A percentile compares a stretch with the other conserved stretches of the same genome.
Conservation (phyloP, 352 stramenopile genomes). For the Chrysophaeum taylorii region DNA sequence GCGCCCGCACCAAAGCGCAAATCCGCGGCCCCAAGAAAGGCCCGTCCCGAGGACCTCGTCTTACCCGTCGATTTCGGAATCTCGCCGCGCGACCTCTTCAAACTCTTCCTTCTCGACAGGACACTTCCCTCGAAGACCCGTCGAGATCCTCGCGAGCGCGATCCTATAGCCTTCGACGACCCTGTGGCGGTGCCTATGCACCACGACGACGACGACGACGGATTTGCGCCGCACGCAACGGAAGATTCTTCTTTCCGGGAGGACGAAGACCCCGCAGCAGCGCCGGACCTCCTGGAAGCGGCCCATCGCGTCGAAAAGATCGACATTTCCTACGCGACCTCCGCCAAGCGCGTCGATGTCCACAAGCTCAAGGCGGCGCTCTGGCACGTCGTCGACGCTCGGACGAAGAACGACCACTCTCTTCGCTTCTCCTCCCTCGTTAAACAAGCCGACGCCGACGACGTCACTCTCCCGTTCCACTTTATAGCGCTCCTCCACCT, state of each 20-base stretch:
- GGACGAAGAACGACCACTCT: constrained; percentile 25
- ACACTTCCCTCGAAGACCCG: neutral
- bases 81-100: neutral
- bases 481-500: constrained; percentile 98
- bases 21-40: constrained; percentile 12
- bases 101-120: neutral
- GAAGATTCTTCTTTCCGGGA: constrained; percentile 8
- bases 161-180: constrained; percentile 28
- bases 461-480: constrained; percentile 94
- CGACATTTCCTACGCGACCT: constrained; percentile 73
- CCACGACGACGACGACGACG: constrained; percentile 32
- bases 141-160: neutral
- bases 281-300: constrained; percentile 46
- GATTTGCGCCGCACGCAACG: constrained; percentile 25
- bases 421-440: constrained; percentile 72
- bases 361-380: constrained; percentile 89
- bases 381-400: constrained; percentile 66
- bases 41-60: too few relatives aligned
- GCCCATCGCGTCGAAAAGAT: constrained; percentile 86
- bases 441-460: constrained; percentile 76
- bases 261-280: constrained; percentile 32
- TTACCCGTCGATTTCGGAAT: neutral
- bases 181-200: constrained; percentile 24
- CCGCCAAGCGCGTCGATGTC: constrained; percentile 92
- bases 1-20: constrained; percentile 16